Evolutionary conservation across 2,329 filamentous ascomycete genomes (phyloP).

Genomic region (Apiospora hydei): DNA sequence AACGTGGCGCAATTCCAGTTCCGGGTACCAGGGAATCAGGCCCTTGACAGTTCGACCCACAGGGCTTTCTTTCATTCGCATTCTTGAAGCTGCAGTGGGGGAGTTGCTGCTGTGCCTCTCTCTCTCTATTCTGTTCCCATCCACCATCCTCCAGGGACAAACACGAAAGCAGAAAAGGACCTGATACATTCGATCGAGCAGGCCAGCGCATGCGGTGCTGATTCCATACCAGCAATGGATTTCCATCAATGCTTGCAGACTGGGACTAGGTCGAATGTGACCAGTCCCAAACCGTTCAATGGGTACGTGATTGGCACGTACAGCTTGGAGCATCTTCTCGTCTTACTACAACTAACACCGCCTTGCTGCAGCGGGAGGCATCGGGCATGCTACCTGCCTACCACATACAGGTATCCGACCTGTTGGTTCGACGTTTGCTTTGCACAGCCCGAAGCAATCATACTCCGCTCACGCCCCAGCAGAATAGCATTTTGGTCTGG

Average conservation of each 20-base stretch:
- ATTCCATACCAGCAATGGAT: background rate
- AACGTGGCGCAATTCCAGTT: slow-evolving; percentile 4
- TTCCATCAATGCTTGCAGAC: background rate
- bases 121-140: background rate
- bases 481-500: background rate
- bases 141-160: background rate
- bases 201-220: slow-evolving; percentile 8
- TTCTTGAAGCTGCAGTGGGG: background rate
- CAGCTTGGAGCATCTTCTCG: background rate
- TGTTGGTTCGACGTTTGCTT: slow-evolving; percentile 12
- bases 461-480: slow-evolving; percentile 1
- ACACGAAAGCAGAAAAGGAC: background rate
- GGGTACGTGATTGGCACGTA: background rate
- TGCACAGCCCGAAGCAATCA: slow-evolving; percentile 14
- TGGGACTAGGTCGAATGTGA: background rate
- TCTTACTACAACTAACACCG: background rate
- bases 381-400: background rate
- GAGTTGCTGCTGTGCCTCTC: background rate
- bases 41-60: background rate
- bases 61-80: background rate
- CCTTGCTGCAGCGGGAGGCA: background rate
- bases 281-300: slow-evolving; percentile 19
- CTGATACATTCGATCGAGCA: background rate
- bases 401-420: background rate
- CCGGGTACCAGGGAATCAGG: background rate